Conservation (phyloP, 441 rosid species). For the Euphorbia schlechtendalii region DNA sequence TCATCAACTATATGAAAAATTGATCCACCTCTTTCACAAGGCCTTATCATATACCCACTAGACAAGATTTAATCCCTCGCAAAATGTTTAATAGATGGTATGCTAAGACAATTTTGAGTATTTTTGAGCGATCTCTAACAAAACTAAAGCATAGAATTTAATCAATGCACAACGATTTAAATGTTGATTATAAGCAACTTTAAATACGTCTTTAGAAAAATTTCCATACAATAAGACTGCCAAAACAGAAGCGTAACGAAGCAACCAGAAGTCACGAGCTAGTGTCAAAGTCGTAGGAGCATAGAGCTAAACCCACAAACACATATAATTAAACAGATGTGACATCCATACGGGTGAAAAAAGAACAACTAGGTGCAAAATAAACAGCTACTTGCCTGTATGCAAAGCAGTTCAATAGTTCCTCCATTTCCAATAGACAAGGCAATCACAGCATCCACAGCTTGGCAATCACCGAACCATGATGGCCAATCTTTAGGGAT, state of each 20-base stretch:
- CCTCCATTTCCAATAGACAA: too few relatives aligned
- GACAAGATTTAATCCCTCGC: conserved; percentile 94
- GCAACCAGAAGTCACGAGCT: too few relatives aligned
- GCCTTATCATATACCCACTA: conserved; percentile 86
- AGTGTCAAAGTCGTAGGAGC: conserved; percentile 94
- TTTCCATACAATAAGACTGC: conserved; percentile 86
- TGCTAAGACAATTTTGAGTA: conserved; percentile 86
- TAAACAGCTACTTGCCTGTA: conserved; percentile 49
- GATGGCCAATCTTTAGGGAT: conserved; percentile 92
- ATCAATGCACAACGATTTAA: not conserved
- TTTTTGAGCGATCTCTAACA: conserved; percentile 92
- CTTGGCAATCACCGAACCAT: conserved; percentile 97
- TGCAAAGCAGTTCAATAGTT: conserved; percentile 88
- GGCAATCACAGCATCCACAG: conserved; percentile 84
- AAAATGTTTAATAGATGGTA: conserved; percentile 86
- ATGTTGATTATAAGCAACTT: not conserved
- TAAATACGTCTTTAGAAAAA: not conserved
- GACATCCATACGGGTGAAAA: not conserved
- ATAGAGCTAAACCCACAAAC: conserved; percentile 49
- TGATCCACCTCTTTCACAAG: conserved; percentile 98
- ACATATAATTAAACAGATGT: not conserved
- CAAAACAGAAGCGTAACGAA: conserved; percentile 86
- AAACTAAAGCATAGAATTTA: conserved; percentile 30
- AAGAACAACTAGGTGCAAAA: not conserved
- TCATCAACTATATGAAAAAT: conserved; percentile 92